Evolutionary conservation across 129 eudicot genomes (phyloP).

Genomic region (Flaveria bidentis): DNA sequence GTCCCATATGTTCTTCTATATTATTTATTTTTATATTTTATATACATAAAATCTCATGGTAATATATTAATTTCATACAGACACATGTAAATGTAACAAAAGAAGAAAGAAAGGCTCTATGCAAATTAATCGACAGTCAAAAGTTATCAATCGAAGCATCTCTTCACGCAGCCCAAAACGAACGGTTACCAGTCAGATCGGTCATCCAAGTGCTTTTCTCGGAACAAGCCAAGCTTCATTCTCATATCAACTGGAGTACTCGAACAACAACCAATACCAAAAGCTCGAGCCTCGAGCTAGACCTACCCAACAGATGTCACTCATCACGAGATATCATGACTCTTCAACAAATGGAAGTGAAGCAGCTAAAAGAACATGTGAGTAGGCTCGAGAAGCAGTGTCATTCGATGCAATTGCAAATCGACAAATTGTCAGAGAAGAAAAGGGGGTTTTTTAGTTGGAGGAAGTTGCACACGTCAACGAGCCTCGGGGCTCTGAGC

Average conservation of each 20-base stretch:
- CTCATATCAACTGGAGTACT: constrained; percentile 48
- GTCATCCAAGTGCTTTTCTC: constrained; percentile 88
- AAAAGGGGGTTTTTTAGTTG: constrained; percentile 65
- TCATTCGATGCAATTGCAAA: constrained; percentile 56
- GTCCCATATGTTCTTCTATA: background rate
- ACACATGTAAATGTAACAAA: constrained; percentile 73
- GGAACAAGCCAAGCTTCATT: constrained; percentile 64
- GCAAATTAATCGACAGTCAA: constrained; percentile 64
- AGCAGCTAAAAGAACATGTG: constrained; percentile 66
- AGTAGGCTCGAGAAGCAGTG: constrained; percentile 70
- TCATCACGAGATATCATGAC: constrained; percentile 55
- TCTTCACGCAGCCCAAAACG: constrained; percentile 81
- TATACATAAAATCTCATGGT: background rate
- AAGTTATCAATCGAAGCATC: constrained; percentile 84
- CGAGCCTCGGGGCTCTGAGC: constrained; percentile 37
- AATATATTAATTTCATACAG: constrained; percentile 29
- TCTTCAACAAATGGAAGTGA: constrained; percentile 59
- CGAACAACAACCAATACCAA: constrained; percentile 46
- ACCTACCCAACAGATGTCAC: constrained; percentile 42
- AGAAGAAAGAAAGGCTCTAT: constrained; percentile 64
- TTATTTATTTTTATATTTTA: background rate
- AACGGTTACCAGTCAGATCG: constrained; percentile 78
- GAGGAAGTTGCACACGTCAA: constrained; percentile 44
- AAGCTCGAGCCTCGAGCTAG: constrained; percentile 50
- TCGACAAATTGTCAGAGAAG: constrained; percentile 62